Base-by-base conservation (phyloP, 2,329 filamentous ascomycete species). In the Colletotrichum tanaceti region DNA sequence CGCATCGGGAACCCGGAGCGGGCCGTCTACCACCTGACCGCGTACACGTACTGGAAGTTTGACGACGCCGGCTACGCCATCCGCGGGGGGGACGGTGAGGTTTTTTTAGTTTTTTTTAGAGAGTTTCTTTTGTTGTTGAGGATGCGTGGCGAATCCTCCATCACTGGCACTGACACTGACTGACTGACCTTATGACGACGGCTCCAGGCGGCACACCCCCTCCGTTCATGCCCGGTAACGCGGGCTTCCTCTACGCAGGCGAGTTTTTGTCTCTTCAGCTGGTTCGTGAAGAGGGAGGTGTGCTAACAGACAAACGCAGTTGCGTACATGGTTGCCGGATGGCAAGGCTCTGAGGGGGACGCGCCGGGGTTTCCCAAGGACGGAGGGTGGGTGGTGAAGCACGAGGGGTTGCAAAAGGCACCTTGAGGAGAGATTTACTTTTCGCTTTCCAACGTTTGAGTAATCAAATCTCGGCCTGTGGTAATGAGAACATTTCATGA, bases 41-140 rank as follows among this genome's bases (percentile, higher is more conserved):
- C 78, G 16, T 81, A 78, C 35, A 78, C 79, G n/a, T 81, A 80
- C 46, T 81, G 79, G 79, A 73, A 73, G 1, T 81, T 81, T 68
- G 79, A 81, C 22, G 79, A 81, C 57, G 79, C 81, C 4, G 77
- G 79, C 4, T 78, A 76, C 20, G 76, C 76, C 1, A 64, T 76
- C 5, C 72, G 76, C 20, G 76, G 75, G 4, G 75, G 74, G 5
- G 74, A 75, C 32, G 77, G 75, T 49, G 35, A 24, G 22, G 2
- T 24, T 24, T 24, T 24, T 24, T n/a, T n/a, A n/a, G n/a, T n/a
- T n/a, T n/a, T n/a, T n/a, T n/a, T n/a, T n/a, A n/a, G n/a, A n/a
- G n/a, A n/a, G n/a, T n/a, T n/a, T n/a, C n/a, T n/a, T n/a, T n/a
- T n/a, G n/a, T n/a, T n/a, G n/a, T n/a, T n/a, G n/a, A n/a, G n/a